Evolutionary conservation across 2,329 filamentous ascomycete genomes (phyloP).

Genomic region (Monosporascus sp.): DNA sequence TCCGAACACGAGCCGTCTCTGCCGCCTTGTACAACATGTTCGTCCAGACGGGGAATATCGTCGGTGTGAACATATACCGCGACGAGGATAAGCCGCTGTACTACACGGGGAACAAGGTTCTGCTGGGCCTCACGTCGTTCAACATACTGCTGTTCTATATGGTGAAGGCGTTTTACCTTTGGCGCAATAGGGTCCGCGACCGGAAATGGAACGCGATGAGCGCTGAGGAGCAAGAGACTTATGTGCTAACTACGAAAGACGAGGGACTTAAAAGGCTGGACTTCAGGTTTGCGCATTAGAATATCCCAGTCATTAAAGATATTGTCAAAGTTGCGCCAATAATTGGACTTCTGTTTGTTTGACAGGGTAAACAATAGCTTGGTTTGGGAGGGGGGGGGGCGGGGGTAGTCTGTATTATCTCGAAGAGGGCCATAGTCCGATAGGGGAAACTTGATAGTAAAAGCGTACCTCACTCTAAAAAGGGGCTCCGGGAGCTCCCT

Average conservation of each 20-base stretch:
- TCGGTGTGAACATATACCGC: conserved; percentile 46
- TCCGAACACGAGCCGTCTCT: conserved; percentile 41
- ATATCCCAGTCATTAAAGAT: not conserved
- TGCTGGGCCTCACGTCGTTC: conserved; percentile 41
- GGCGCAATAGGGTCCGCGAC: conserved; percentile 39
- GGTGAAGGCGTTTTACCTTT: conserved; percentile 42
- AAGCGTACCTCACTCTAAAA: too few species aligned
- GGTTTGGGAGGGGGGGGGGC: too few species aligned
- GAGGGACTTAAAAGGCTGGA: conserved; percentile 50
- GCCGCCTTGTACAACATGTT: conserved; percentile 47
- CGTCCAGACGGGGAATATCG: conserved; percentile 38
- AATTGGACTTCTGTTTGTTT: too few species aligned
- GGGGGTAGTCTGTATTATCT: too few species aligned
- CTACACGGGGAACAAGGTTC: conserved; percentile 40
- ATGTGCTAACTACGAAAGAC: conserved; percentile 43
- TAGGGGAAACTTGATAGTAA: too few species aligned
- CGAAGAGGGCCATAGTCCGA: too few species aligned
- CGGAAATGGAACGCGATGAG: conserved; percentile 37
- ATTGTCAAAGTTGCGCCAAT: too few species aligned
- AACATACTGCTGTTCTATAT: conserved; percentile 41
- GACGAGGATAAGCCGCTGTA: conserved; percentile 50
- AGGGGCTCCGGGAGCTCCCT: too few species aligned
- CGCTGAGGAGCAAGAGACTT: conserved; percentile 40
- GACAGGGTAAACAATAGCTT: too few species aligned
- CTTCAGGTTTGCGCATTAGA: conserved; percentile 45